Percentiles rank a stretch among this genome's conserved stretches.
These are phyloP conservation scores for Lepidium africanum DNA, from an alignment of 345 rosid species.

Conservation along the genomic window DNA sequence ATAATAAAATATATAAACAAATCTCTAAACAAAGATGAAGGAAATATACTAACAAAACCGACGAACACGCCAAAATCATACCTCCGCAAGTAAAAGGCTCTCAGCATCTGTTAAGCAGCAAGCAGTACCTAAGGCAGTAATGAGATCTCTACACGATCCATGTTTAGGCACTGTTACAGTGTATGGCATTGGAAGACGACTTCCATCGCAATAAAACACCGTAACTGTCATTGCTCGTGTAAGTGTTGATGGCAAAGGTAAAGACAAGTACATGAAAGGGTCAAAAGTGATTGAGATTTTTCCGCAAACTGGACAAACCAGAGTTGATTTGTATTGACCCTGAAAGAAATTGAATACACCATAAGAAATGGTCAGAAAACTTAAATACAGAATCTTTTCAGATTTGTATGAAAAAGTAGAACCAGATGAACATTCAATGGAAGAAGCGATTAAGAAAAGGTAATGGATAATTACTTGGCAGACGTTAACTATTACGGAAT, in stretches of 20 bases:
- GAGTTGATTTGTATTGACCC: conserved; percentile 98
- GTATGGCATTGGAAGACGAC: conserved; percentile 78
- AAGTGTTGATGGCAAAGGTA: conserved; percentile 88
- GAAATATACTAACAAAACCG: neutral
- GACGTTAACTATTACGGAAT: conserved; percentile 86
- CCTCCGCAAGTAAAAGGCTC: conserved; percentile 87
- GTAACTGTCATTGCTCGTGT: conserved; percentile 79
- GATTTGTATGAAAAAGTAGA: neutral
- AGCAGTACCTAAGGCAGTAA: conserved; percentile 51
- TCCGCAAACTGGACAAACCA: conserved; percentile 83
- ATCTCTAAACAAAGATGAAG: neutral
- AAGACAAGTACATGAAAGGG: conserved; percentile 90
- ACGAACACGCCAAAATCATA: conserved; percentile 5
- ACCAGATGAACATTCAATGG: conserved; percentile 4
- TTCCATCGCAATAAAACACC: conserved; percentile 75
- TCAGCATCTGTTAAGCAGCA: conserved; percentile 79
- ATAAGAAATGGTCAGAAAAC: conserved; percentile 5
- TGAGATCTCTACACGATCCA: conserved; percentile 75
- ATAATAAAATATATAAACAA: too few relatives aligned
- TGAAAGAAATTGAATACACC: conserved; percentile 28
- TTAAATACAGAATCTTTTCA: neutral
- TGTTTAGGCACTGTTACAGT: conserved; percentile 74
- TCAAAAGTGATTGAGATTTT: conserved; percentile 94
- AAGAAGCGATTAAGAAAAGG: neutral
- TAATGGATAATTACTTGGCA: conserved; percentile 57